These are phyloP conservation scores for Athelia psychrophila DNA, from an alignment of 1,284 basidiomycete species.

Conservation along the genomic window DNA sequence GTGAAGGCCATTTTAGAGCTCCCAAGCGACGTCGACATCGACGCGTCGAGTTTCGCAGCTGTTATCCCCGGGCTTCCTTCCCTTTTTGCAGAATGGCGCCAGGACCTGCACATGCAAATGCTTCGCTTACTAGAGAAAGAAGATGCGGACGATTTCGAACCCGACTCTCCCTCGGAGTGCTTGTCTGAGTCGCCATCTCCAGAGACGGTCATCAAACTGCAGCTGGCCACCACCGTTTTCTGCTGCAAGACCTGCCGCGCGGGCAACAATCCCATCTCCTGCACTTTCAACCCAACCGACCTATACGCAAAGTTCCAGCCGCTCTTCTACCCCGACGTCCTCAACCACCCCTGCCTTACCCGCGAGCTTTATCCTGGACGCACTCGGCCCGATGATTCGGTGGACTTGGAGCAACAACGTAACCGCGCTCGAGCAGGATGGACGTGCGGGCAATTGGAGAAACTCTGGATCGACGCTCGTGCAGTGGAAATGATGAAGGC, in stretches of 20 bases:
- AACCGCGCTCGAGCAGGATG: conserved; percentile 14
- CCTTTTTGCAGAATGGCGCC: conserved; percentile 9
- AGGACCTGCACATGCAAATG: not conserved
- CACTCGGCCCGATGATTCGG: not conserved
- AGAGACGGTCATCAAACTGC: not conserved
- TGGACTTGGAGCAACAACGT: not conserved
- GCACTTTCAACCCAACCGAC: not conserved
- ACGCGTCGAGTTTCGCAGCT: not conserved
- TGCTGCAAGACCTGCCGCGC: not conserved
- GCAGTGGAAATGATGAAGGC: conserved; percentile 25
- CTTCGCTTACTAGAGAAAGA: not conserved
- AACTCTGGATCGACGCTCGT: conserved; percentile 21
- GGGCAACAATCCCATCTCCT: no score
- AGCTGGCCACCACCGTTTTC: not conserved
- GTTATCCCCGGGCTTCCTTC: not conserved
- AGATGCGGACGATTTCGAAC: not conserved
- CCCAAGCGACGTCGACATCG: conserved; percentile 5
- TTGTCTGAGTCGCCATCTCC: not conserved
- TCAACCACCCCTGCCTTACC: not conserved
- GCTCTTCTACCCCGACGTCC: not conserved
- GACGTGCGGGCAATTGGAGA: conserved; percentile 16
- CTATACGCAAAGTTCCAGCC: not conserved
- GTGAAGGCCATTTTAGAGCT: conserved; percentile 13
- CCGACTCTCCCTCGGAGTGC: no score
- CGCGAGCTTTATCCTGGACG: not conserved